Evolutionary conservation across 176 grass and related monocot species (phyloP).

Genomic region (Avena sativa): DNA sequence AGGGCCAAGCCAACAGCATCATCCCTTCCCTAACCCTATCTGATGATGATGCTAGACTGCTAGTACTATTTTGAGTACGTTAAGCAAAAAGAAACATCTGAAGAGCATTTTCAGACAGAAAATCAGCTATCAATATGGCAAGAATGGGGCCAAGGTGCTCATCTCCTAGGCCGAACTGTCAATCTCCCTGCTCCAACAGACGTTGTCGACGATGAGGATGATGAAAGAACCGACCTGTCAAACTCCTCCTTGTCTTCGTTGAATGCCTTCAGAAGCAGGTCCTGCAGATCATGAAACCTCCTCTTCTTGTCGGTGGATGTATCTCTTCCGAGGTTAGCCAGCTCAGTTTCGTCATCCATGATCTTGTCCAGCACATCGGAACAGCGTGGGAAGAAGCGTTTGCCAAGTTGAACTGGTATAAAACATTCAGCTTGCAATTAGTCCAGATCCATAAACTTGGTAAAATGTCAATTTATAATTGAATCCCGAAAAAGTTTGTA

Average conservation of each 20-base stretch:
- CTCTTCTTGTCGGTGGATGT: conserved; percentile 54
- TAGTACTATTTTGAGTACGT: background rate
- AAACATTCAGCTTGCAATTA: conserved; percentile 22
- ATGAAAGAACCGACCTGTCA: conserved; percentile 48
- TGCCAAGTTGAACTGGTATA: conserved; percentile 80
- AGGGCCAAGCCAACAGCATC: background rate
- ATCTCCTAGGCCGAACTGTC: conserved; percentile 40
- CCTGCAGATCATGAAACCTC: conserved; percentile 72
- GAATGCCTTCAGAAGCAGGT: conserved; percentile 71
- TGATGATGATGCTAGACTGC: background rate
- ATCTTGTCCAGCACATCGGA: conserved; percentile 70
- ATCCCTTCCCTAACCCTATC: conserved; percentile 1
- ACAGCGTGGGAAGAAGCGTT: conserved; percentile 82
- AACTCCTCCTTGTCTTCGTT: conserved; percentile 72
- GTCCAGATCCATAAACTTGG: background rate
- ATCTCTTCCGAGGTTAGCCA: conserved; percentile 46
- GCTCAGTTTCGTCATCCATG: conserved; percentile 75
- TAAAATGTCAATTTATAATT: background rate
- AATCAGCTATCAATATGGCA: conserved; percentile 19
- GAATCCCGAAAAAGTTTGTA: background rate
- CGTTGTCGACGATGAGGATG: conserved; percentile 56
- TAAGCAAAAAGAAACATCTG: background rate
- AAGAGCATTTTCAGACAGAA: background rate
- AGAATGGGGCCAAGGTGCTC: conserved; percentile 13
- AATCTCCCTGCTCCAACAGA: conserved; percentile 22